Percentiles rank a stretch among this genome's conserved stretches.
phyloP scores from a whole-genome alignment of 306 rosid genomes.

The Fragaria nilgerrensis region DNA sequence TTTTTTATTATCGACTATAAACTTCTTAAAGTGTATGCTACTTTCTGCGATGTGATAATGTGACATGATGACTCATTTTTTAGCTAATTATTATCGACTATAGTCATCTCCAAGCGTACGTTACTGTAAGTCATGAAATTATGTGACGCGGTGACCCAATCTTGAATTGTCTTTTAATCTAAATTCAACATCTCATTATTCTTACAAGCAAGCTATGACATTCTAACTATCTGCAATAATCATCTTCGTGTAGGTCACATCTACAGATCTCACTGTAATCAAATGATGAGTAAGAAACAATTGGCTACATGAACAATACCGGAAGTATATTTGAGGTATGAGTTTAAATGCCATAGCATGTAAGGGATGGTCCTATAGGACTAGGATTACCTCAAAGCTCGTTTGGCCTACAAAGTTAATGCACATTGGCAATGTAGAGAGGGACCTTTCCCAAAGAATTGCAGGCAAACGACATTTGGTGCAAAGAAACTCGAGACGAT shows the following conservation, averaged over 20 bases:
- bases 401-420: conserved; percentile 11
- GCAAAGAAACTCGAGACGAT: neutral
- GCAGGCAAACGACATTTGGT: conserved; percentile 35
- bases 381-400: neutral
- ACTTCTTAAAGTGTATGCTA: too few species aligned
- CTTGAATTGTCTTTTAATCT: too few species aligned
- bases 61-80: too few species aligned
- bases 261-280: neutral
- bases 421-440: neutral
- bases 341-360: neutral
- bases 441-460: conserved; percentile 26
- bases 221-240: too few species aligned
- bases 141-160: too few species aligned
- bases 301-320: neutral
- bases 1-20: too few species aligned
- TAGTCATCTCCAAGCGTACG: neutral
- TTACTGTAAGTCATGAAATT: too few species aligned
- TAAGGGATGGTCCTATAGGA: neutral
- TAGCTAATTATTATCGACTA: too few species aligned
- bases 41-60: neutral
- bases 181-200: neutral
- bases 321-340: neutral
- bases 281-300: neutral
- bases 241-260: neutral
- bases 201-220: neutral